Evolutionary conservation across 106 monocot species (phyloP), one percentile per base, ranked within the genome.

Genomic region (Apostasia shenzhenica): DNA sequence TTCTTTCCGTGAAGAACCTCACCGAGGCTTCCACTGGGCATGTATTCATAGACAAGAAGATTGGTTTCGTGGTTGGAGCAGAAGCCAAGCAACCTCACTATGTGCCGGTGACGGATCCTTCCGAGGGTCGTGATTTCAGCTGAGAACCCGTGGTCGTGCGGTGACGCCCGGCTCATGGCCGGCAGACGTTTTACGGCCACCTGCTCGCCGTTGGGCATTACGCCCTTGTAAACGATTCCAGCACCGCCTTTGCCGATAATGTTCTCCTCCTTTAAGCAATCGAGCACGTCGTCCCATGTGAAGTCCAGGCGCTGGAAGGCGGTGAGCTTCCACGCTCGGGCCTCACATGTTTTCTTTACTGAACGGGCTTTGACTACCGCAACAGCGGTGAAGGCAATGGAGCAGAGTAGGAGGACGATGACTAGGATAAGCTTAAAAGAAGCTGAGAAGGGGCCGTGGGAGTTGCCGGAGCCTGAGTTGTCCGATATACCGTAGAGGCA

Each of bases 331-430:
- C 88, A 88, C 1, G 78, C 81, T 3, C 88, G 72, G 1, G 84
- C 81, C 66, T 84, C 84, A 39, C 75, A 81, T 0, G 88, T 78
- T 45, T 46, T 78, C 79, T 88, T 88, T 37, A 91, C 26, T 4
- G 87, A 87, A 14, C 87, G 82, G n/a, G 87, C 91, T 66, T 91
- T 91, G 4, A 87, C 2, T 12, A 87, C 78, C 10, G 87, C 91
- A 3, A 67, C 80, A 4, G 80, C 49, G 52, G 84, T 84, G 56
- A 87, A 91, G 5, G 77, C 74, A 11, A 91, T 82, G 57, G 91
- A 91, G 57, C 75, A 87, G 51, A 82, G 4, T 14, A 91, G 75
- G 1, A 91, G 72, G 14, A 76, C 84, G 1, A 87, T 59, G 12
- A 91, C 87, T 1, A 87, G 63, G 13, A 87, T 52, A 8, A 91